Conservation (phyloP, 192 early-diverging fungal genomes). For the Fimicolochytrium jonesii region DNA sequence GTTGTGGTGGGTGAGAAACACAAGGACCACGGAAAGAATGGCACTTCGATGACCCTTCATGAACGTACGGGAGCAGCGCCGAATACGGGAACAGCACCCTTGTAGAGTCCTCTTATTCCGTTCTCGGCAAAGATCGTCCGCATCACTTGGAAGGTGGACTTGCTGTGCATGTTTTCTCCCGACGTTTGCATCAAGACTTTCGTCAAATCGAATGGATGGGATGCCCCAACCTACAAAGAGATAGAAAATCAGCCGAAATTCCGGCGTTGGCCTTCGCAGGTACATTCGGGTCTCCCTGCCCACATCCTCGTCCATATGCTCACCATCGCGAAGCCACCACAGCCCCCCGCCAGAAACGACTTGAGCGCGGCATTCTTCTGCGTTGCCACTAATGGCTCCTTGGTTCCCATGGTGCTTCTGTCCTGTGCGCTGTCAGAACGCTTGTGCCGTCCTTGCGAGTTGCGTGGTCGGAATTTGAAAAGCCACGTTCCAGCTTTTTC, state of each 20-base stretch:
- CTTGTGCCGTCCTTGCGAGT: too few species aligned
- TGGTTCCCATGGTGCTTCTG: too few species aligned
- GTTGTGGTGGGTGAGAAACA: too few species aligned
- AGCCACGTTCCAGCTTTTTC: too few species aligned
- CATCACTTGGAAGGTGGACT: conserved; percentile 63
- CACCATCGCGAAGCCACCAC: conserved; percentile 78
- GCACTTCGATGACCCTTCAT: too few species aligned
- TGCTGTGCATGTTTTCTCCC: conserved; percentile 44
- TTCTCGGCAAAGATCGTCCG: conserved; percentile 71
- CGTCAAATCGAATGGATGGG: conserved; percentile 83
- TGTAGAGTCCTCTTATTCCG: conserved; percentile 87
- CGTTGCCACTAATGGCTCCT: too few species aligned
- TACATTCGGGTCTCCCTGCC: background rate
- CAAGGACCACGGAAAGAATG: too few species aligned
- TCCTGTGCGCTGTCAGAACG: too few species aligned
- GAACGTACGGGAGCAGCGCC: conserved; percentile 72
- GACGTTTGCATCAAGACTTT: conserved; percentile 94
- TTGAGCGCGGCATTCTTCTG: conserved; percentile 54
- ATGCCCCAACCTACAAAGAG: conserved; percentile 13
- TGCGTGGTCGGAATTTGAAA: too few species aligned
- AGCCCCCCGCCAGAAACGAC: conserved; percentile 85
- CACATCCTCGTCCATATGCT: too few species aligned
- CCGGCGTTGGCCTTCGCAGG: background rate
- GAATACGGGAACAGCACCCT: conserved; percentile 85
- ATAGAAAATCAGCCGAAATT: background rate